Conservation (phyloP, 345 rosid genomes). For the Garcia nutans region DNA sequence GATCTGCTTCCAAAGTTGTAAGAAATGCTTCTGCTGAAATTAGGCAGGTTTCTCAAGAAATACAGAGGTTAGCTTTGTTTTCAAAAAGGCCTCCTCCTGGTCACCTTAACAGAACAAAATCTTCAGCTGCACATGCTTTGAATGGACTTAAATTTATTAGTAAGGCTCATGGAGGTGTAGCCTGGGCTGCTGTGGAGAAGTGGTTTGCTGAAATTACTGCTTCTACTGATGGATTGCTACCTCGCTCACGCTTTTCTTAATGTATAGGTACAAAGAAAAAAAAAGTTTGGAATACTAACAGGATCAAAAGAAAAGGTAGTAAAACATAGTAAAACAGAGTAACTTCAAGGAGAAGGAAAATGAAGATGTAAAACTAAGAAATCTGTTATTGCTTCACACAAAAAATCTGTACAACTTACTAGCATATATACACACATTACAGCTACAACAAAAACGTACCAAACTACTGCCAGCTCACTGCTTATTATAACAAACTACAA, state of each 20-base stretch:
- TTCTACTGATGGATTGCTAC: slow-evolving; percentile 43
- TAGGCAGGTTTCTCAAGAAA: slow-evolving; percentile 61
- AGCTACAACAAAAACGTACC: too few species aligned
- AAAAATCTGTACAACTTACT: too few species aligned
- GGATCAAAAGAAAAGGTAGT: too few species aligned
- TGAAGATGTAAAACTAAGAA: too few species aligned
- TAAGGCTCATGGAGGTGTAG: slow-evolving; percentile 61
- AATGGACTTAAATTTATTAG: slow-evolving; percentile 78
- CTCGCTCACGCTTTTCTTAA: slow-evolving; percentile 53
- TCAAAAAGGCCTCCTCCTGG: slow-evolving; percentile 39
- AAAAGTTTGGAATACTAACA: background rate
- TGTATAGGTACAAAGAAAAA: slow-evolving; percentile 58
- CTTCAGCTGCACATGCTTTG: slow-evolving; percentile 61
- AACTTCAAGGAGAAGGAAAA: too few species aligned
- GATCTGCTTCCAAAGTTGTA: slow-evolving; percentile 33
- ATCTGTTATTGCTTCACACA: too few species aligned
- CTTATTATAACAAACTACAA: too few species aligned
- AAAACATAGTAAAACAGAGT: too few species aligned
- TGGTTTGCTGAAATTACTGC: slow-evolving; percentile 60
- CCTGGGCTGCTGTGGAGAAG: slow-evolving; percentile 67
- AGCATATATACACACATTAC: too few species aligned
- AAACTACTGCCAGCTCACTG: too few species aligned
- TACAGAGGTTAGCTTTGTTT: slow-evolving; percentile 53
- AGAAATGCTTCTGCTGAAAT: slow-evolving; percentile 51
- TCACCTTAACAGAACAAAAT: slow-evolving; percentile 59